Evolutionary conservation across 176 grass and related monocot genomes (phyloP).

Genomic region (Carex parvula): DNA sequence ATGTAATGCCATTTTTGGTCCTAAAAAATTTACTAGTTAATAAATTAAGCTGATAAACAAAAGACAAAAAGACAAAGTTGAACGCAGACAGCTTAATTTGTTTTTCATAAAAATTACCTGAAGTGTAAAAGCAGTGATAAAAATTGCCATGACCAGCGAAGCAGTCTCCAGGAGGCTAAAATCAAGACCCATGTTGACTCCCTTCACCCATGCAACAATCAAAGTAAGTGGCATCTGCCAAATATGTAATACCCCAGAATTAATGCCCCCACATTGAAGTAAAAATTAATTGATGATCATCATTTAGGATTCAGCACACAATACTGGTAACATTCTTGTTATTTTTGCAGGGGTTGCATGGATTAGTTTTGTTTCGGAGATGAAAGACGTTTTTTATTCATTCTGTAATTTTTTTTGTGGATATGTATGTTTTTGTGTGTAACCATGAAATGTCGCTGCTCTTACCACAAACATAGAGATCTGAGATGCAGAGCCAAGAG

Average conservation of each 20-base stretch:
- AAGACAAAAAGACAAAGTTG: constrained; percentile 14
- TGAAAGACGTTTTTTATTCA: background rate
- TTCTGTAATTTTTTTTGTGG: background rate
- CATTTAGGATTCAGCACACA: background rate
- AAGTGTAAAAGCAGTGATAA: constrained; percentile 48
- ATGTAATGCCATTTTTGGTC: constrained; percentile 64
- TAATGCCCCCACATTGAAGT: background rate
- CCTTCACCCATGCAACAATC: constrained; percentile 54
- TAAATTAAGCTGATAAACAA: background rate
- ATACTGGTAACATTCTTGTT: background rate
- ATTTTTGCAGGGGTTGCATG: background rate
- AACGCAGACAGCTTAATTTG: background rate
- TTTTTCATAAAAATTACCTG: constrained; percentile 37
- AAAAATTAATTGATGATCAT: background rate
- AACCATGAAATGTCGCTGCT: background rate
- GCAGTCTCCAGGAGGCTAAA: constrained; percentile 55
- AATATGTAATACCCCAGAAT: constrained; percentile 10
- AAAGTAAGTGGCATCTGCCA: constrained; percentile 49
- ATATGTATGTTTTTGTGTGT: background rate
- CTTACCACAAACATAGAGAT: constrained; percentile 69
- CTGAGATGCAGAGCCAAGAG: constrained; percentile 56
- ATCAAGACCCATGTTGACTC: constrained; percentile 55
- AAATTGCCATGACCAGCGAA: constrained; percentile 42
- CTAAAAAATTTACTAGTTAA: constrained; percentile 28
- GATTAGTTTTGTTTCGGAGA: background rate